Evolutionary conservation across 83 land plant genomes (phyloP).

Genomic region (Picea mariana): DNA sequence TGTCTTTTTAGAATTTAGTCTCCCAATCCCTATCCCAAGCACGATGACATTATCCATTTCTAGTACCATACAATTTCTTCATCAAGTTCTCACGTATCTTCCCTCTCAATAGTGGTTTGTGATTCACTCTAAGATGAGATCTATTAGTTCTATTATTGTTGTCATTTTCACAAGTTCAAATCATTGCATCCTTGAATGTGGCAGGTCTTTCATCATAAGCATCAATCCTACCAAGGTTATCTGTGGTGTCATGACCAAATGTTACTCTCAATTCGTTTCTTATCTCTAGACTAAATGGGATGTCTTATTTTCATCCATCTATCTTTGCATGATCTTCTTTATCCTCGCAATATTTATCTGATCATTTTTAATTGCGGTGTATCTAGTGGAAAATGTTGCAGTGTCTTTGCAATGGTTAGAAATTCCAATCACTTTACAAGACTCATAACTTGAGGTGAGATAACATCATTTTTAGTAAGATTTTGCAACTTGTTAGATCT

Average conservation of each 20-base stretch:
- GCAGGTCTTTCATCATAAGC: slow-evolving; percentile 60
- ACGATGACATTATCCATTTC: slow-evolving; percentile 57
- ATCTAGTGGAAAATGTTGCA: no score
- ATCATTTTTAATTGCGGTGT: not conserved
- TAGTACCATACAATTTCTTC: slow-evolving; percentile 74
- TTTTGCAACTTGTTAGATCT: no score
- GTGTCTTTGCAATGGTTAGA: no score
- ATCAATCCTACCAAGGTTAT: slow-evolving; percentile 5
- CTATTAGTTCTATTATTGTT: slow-evolving; percentile 11
- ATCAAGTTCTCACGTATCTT: slow-evolving; percentile 70
- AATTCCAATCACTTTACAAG: no score
- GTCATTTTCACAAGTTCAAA: slow-evolving; percentile 23
- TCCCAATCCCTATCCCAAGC: slow-evolving; percentile 92
- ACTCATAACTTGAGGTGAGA: no score
- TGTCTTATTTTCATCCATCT: slow-evolving; percentile 45
- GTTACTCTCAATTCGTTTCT: slow-evolving; percentile 66
- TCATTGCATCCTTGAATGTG: slow-evolving; percentile 69
- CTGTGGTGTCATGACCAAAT: slow-evolving; percentile 44
- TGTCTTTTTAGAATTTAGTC: slow-evolving; percentile 82
- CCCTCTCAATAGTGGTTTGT: slow-evolving; percentile 46
- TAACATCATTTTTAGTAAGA: no score
- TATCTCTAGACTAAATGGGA: slow-evolving; percentile 53
- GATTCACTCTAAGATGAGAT: slow-evolving; percentile 36
- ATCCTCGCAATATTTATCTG: slow-evolving; percentile 39
- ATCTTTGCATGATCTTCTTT: slow-evolving; percentile 65